Base-by-base conservation (phyloP, 345 rosid species). In the Lepidium didymum region DNA sequence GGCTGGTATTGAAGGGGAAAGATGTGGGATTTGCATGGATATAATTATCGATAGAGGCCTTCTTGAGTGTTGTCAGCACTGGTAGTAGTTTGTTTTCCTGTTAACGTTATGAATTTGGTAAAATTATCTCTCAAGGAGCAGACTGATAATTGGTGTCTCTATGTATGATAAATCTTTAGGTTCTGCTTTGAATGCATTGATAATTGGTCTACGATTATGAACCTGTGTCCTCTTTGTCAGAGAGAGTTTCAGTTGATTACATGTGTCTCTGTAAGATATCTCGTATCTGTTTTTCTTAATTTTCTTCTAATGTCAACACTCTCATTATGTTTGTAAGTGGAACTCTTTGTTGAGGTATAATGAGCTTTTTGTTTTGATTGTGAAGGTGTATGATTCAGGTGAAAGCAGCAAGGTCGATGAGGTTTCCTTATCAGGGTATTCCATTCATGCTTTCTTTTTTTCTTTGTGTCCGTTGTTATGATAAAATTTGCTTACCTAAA, bases 1-100 rank as follows among this genome's bases (percentile, higher is more conserved):
- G 82, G 61, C 73, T 47, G 69, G 62, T 61, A 57, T 80, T 56
- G 97, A 86, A 71, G 95, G 91, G 10, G 97, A 87, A 62, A 85
- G 90, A 71, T 94, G 99, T 79, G 99, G 99, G 78, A 87, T 94
- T 68, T 94, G 99, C 77, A 94, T 91, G 99, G 97, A 94, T 77
- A 66, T 89, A n/a, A 73, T 91, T n/a, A 60, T 91, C 50, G 99
- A 94, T 77, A 79, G 99, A 69, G 99, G 99, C 6, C 84, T 94
- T 77, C 87, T 91, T 65, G 99, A 94, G 82, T 94, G 96, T 73
- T 94, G 99, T 67, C 93, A 89, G 57, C 97, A 94, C 78, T 91
- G 97, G 99, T 89, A 82, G 43, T 51, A 14, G 10, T 50, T 44
- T 67, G 2, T 35, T 42, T 47, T 41, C 13, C 16, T 36, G 1